Evolutionary conservation across 257 asterid genomes (phyloP), one percentile per base, ranked within the genome.

Genomic region (Fraxinus cuspidata): DNA sequence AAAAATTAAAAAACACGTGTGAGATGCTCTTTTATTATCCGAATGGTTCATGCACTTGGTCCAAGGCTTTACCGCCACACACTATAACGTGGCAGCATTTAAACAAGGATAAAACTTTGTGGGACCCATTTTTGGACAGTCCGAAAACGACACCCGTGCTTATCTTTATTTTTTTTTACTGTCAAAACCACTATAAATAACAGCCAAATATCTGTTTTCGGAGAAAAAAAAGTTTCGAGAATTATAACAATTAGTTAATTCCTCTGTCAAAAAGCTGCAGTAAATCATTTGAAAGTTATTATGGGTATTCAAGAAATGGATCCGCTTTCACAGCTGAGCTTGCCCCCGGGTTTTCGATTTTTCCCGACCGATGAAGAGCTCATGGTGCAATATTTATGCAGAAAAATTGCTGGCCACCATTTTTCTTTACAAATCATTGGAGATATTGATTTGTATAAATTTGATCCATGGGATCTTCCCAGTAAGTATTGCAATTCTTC

Each of bases 341-440:
- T 93, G 71, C 98, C 98, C 31, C 98, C 98, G 15, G 98, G 98
- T n/a, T 93, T 91, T 70, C 86, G 98, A 35, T 93, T 93, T 73
- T 93, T 87, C 73, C 98, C 98, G 69, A 93, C 97, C 0, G 98
- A 93, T 51, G 97, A 91, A 38, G 97, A 93, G 90, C 94, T 93
- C 6, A 44, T 93, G 77, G 98, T 92, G n/a, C 91, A 92, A 77
- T 91, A 92, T 32, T 84, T 92, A 3, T 89, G 94, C 56, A 80
- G 86, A 34, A 92, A 92, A 78, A 89, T 91, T 11, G 96, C 97
- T 0, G 97, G 97, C 19, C 87, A 91, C 28, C 85, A 86, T 66
- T 92, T 92, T 34, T 72, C 89, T 5, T 70, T 92, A 5, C 90
- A 71, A 18, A 88, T 92, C 5, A 92, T 92, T 78, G 97, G 87